Evolutionary conservation across 441 rosid species (phyloP).

Genomic region (Corymbia calophylla): DNA sequence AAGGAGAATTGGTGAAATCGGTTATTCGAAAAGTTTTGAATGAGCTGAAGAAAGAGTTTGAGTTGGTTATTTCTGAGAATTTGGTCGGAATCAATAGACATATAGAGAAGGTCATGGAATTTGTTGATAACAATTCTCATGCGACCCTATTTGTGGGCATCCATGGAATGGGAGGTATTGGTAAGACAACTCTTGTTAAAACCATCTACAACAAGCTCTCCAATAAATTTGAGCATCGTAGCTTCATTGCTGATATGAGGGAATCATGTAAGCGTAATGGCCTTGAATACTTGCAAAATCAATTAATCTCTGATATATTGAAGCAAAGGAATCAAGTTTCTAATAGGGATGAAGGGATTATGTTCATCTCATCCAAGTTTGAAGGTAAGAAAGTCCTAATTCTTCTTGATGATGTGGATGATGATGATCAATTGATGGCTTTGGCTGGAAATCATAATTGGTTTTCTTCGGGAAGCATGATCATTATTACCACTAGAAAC

Average conservation of each 20-base stretch:
- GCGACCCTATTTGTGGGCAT: neutral
- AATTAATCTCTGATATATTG: too few species aligned
- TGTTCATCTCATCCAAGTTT: neutral
- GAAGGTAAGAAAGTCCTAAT: neutral
- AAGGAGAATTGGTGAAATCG: neutral
- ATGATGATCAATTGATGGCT: neutral
- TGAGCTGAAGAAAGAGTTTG: neutral
- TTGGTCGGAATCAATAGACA: neutral
- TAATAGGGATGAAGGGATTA: neutral
- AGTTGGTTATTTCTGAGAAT: neutral
- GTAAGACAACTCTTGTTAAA: neutral
- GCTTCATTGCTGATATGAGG: neutral
- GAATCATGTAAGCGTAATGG: neutral
- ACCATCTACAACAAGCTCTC: neutral
- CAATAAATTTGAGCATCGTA: neutral
- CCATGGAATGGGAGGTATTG: neutral
- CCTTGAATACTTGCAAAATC: neutral
- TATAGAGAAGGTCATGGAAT: neutral
- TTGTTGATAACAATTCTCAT: too few species aligned
- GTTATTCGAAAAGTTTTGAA: neutral
- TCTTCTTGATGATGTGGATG: neutral
- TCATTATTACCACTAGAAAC: neutral
- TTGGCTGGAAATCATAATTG: neutral
- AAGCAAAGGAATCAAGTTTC: rapidly evolving
- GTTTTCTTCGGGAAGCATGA: neutral